Evolutionary conservation across 441 rosid species (phyloP).

Genomic region (Populus tomentosa): DNA sequence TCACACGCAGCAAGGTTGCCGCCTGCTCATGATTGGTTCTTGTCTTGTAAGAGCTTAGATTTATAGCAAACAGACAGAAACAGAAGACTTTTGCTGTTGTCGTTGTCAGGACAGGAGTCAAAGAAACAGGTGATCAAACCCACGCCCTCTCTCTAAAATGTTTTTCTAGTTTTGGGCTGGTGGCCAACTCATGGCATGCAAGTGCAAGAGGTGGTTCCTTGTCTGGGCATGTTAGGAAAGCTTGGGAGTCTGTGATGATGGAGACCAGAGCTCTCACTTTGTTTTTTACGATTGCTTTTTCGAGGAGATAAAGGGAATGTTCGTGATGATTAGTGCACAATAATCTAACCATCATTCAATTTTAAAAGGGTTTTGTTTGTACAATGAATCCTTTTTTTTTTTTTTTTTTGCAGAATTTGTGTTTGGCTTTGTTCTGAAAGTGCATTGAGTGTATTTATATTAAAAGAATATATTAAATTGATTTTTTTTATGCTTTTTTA

Average conservation of each 20-base stretch:
- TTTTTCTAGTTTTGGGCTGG: conserved; percentile 14
- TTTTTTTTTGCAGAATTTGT: background rate
- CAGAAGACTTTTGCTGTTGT: background rate
- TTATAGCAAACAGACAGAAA: background rate
- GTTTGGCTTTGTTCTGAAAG: background rate
- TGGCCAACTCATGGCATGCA: conserved; percentile 32
- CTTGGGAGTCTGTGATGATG: conserved; percentile 14
- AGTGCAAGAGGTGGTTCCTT: conserved; percentile 14
- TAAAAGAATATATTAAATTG: too few relatives aligned
- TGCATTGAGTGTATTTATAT: background rate
- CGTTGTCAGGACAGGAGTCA: conserved; percentile 10
- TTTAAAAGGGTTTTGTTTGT: background rate
- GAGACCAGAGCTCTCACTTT: conserved; percentile 1
- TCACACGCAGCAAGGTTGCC: background rate
- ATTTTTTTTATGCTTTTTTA: too few relatives aligned
- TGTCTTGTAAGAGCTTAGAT: background rate
- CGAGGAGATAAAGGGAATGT: background rate
- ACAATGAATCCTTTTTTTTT: background rate
- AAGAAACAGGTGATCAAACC: conserved; percentile 40
- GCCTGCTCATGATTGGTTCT: background rate
- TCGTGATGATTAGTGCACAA: conserved; percentile 9
- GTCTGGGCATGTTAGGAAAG: conserved; percentile 18
- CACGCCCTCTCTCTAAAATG: background rate
- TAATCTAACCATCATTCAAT: conserved; percentile 4
- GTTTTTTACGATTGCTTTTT: background rate